Base-by-base conservation (phyloP, 2,329 filamentous ascomycete species). In the Aspergillus bombycis region DNA sequence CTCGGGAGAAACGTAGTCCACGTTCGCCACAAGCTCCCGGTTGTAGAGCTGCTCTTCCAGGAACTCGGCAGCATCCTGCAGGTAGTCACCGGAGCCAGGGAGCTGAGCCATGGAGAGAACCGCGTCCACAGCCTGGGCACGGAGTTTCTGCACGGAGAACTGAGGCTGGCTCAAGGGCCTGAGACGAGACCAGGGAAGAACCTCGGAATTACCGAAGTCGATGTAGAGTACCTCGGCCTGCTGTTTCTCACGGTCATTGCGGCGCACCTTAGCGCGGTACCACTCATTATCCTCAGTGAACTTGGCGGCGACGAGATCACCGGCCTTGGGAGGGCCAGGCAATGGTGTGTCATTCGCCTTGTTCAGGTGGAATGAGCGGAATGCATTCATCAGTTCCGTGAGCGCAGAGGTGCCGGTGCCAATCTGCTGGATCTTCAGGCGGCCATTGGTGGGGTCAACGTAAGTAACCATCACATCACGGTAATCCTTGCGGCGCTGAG, bases 141-240 rank as follows among this genome's bases (percentile, higher is more conserved):
- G 94, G 64, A 99, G 88, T 79, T 91, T 94, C 77, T 93, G 88
- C 5, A 87, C 82, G 48, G 88, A 87, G 83, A 98, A 99, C 72
- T 94, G 90, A 19, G 87, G 79, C 74, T 92, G 88, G 57, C 89
- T 86, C 56, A 99, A 86, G n/a, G 93, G 85, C 32, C 95, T 91
- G 50, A 99, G 88, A 69, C 87, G 86, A 28, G 88, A 86, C 93
- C 94, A 99, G 0, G 94, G 87, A 62, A 96, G 84, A 74, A 89
- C 90, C 80, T 99, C 95, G 61, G 88, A 90, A 85, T 99, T 99
- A 72, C 95, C 95, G 79, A 96, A 99, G 82, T 99, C 95, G 66
- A 99, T 88, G 80, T 97, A 99, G 53, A 96, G 82, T 30, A 99
- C 90, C 79, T 99, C 95, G 28, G 93, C 90, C 71, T 91, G 88